A percentile compares a stretch with the other conserved stretches of the same genome.
Evolutionary conservation across 352 stramenopile species (phyloP).

Genomic region (Pythium brachiatum): DNA sequence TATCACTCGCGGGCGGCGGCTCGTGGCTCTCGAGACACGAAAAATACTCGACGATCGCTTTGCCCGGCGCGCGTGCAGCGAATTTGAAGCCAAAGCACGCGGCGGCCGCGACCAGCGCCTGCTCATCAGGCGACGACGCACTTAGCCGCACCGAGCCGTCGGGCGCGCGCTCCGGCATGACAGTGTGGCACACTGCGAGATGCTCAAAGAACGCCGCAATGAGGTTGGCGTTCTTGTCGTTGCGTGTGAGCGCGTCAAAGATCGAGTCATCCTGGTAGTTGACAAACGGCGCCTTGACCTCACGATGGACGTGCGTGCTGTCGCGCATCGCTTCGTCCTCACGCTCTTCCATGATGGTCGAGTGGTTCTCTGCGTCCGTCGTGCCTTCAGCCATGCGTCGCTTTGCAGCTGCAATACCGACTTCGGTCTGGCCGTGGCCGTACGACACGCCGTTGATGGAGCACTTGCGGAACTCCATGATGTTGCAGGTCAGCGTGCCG

Average conservation of each 20-base stretch:
- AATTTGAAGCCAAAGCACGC: constrained; percentile 86
- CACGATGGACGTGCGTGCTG: constrained; percentile 35
- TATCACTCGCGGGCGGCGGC: constrained; percentile 16
- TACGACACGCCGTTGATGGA: constrained; percentile 93
- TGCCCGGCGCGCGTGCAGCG: constrained; percentile 58
- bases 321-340: constrained; percentile 38
- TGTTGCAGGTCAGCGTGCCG: constrained; percentile 94
- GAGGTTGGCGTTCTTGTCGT: constrained; percentile 43
- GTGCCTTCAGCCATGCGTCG: constrained; percentile 47
- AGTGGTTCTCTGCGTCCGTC: constrained; percentile 26
- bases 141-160: constrained; percentile 86
- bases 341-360: constrained; percentile 26
- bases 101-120: constrained; percentile 83
- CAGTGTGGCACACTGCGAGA: constrained; percentile 93
- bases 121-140: constrained; percentile 90
- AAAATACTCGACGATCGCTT: constrained; percentile 74
- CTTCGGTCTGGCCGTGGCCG: constrained; percentile 86
- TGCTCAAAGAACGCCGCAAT: constrained; percentile 86
- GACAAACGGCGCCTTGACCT: constrained; percentile 75
- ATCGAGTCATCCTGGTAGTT: constrained; percentile 86
- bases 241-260: constrained; percentile 47
- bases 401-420: constrained; percentile 73
- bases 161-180: constrained; percentile 95
- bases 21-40: constrained; percentile 39
- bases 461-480: constrained; percentile 97